Conservation (phyloP, 306 rosid species). For the Gynostemma pentaphyllum region DNA sequence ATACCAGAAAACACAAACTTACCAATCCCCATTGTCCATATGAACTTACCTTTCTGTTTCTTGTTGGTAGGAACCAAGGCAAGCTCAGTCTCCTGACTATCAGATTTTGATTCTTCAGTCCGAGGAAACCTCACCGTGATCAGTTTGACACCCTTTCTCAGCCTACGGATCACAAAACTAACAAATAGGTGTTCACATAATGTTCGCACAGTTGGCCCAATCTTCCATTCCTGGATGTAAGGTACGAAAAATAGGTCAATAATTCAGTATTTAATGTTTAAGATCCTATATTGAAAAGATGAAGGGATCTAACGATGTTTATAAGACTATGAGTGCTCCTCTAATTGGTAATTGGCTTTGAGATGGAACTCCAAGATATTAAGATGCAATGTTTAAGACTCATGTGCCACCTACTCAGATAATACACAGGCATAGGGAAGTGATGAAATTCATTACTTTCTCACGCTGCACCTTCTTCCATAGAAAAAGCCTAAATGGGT, state of each 20-base stretch:
- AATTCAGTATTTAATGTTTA: neutral
- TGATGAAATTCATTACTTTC: neutral
- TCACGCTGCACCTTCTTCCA: neutral
- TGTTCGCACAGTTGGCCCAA: conserved; percentile 71
- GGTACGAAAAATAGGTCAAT: neutral
- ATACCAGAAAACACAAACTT: conserved; percentile 70
- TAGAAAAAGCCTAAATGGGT: neutral
- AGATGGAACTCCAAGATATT: no score
- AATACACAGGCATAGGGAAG: no score
- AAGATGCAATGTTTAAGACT: no score
- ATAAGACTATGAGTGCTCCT: no score
- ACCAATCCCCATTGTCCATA: conserved; percentile 55
- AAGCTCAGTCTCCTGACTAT: conserved; percentile 12
- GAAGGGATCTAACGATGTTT: no score
- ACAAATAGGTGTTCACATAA: conserved; percentile 81
- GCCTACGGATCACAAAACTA: conserved; percentile 74
- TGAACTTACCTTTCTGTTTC: conserved; percentile 21
- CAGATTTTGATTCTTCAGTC: conserved; percentile 27
- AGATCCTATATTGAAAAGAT: neutral
- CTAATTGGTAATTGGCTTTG: no score
- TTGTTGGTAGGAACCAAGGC: conserved; percentile 16
- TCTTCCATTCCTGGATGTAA: conserved; percentile 60
- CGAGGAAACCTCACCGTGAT: conserved; percentile 28
- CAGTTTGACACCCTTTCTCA: conserved; percentile 58
- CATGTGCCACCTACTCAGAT: no score